phyloP scores from a whole-genome alignment of 2,329 filamentous ascomycete genomes.

The Fusarium ramigenum region DNA sequence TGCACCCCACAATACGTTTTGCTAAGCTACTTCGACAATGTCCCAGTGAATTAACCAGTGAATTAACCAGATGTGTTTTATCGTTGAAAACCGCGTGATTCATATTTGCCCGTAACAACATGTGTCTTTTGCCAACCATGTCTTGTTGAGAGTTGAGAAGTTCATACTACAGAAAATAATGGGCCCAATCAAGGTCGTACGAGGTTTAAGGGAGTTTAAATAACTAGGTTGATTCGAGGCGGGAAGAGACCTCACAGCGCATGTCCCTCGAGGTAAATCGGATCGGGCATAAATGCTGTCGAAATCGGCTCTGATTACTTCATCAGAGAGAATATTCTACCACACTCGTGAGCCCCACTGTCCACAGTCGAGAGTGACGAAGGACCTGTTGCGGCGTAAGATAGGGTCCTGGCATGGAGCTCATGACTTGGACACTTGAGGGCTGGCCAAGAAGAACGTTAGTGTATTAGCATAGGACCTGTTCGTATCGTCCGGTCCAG shows the following conservation, averaged over 20 bases:
- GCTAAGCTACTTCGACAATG: not conserved
- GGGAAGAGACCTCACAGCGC: not conserved
- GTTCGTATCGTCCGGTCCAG: not conserved
- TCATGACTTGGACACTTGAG: not conserved
- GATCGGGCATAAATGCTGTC: not conserved
- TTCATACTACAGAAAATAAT: not conserved
- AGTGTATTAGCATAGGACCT: not conserved
- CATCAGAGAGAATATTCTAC: not conserved
- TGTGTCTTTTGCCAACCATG: not conserved
- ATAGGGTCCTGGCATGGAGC: not conserved
- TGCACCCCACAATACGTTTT: not conserved
- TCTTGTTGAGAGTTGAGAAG: not conserved
- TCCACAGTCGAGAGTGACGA: not conserved
- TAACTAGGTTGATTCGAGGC: not conserved
- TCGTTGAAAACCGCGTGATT: not conserved
- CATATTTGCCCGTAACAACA: not conserved
- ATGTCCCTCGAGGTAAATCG: not conserved
- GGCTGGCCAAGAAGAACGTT: not conserved
- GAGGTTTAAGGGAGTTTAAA: not conserved
- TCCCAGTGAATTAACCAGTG: not conserved
- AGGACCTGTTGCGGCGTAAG: not conserved
- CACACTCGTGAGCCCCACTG: not conserved
- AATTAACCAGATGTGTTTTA: not conserved
- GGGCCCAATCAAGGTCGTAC: not conserved
- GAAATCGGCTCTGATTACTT: not conserved